phyloP scores from a whole-genome alignment of 768 basidiomycete species.

The Infundibulicybe gibba region DNA sequence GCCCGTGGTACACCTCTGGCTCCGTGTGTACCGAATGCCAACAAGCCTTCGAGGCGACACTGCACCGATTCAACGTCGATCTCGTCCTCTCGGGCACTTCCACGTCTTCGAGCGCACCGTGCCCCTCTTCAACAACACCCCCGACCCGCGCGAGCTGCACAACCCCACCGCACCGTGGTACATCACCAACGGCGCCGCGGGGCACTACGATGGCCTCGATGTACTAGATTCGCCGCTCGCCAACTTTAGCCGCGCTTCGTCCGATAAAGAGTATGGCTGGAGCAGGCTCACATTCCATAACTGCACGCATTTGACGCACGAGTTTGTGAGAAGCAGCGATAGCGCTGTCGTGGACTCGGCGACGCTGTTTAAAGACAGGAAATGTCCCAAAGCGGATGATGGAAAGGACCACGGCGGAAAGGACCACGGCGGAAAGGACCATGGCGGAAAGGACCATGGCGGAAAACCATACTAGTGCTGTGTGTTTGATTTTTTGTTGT shows the following conservation, averaged over 20 bases:
- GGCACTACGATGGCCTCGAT: conserved; percentile 16
- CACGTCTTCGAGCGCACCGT: conserved; percentile 7
- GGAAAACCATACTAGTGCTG: too few relatives aligned
- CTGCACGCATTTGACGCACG: conserved; percentile 15
- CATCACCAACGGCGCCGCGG: conserved; percentile 15
- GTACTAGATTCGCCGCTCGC: conserved; percentile 1
- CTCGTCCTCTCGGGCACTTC: conserved; percentile 12
- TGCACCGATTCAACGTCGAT: conserved; percentile 10
- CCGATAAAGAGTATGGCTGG: conserved; percentile 14
- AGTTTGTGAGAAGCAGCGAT: conserved; percentile 13
- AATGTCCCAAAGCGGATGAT: too few relatives aligned
- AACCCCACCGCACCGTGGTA: conserved; percentile 15
- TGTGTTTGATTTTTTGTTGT: too few relatives aligned
- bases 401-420: too few relatives aligned
- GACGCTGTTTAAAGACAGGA: too few relatives aligned
- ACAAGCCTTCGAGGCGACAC: conserved; percentile 7
- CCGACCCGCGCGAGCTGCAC: conserved; percentile 12
- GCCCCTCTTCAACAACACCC: conserved; percentile 8
- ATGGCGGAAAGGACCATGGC: too few relatives aligned
- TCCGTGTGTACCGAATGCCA: conserved; percentile 4
- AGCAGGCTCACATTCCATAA: conserved; percentile 16
- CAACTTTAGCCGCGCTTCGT: conserved; percentile 1
- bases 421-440: too few relatives aligned
- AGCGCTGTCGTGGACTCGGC: conserved; percentile 8
- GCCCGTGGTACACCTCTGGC: too few relatives aligned